Evolutionary conservation across 164 flowering plant genomes (phyloP).

Genomic region (Berberis thunbergii): DNA sequence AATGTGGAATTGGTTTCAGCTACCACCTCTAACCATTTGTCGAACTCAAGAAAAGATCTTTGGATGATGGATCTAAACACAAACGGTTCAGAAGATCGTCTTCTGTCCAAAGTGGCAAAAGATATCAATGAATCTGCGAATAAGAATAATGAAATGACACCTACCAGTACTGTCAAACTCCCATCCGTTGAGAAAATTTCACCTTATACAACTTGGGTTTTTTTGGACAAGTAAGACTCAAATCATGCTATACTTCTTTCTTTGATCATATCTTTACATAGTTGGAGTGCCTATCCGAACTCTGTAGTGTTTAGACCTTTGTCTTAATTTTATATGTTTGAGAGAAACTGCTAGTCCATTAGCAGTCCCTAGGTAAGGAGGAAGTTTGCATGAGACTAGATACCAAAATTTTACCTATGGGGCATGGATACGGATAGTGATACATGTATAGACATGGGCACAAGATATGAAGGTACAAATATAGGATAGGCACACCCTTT

Average conservation of each 20-base stretch:
- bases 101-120: too few relatives aligned
- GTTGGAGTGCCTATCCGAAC: too few relatives aligned
- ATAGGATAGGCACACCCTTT: too few relatives aligned
- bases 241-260: neutral
- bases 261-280: neutral
- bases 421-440: too few relatives aligned
- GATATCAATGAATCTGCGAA: too few relatives aligned
- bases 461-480: too few relatives aligned
- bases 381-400: neutral
- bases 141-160: constrained; percentile 37
- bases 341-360: too few relatives aligned
- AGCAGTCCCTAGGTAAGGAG: too few relatives aligned
- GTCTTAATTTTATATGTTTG: neutral
- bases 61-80: constrained; percentile 11
- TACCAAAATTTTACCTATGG: neutral
- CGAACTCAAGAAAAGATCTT: constrained; percentile 24
- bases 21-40: constrained; percentile 26
- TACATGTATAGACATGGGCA: too few relatives aligned
- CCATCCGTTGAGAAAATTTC: constrained; percentile 65
- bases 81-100: constrained; percentile 21
- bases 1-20: constrained; percentile 40
- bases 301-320: neutral
- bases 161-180: constrained; percentile 41
- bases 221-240: constrained; percentile 58
- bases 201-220: constrained; percentile 92